phyloP scores from a whole-genome alignment of 805 yeast genomes.

The Torulaspora delbrueckii region DNA sequence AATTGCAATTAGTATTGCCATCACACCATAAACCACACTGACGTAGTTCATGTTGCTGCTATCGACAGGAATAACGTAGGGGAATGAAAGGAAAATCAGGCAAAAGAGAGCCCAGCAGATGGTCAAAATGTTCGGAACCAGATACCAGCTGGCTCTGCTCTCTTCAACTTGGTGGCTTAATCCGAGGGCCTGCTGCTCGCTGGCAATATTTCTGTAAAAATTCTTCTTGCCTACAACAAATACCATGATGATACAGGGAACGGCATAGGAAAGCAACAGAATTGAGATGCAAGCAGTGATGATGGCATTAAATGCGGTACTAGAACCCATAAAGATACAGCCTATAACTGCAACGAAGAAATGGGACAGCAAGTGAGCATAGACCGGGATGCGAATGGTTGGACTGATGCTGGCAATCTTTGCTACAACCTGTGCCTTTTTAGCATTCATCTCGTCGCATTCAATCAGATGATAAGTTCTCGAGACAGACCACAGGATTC shows the following conservation, averaged over 20 bases:
- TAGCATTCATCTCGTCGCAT: slow-evolving; percentile 35
- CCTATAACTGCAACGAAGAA: slow-evolving; percentile 51
- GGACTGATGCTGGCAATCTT: slow-evolving; percentile 37
- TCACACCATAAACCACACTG: slow-evolving; percentile 40
- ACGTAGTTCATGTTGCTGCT: slow-evolving; percentile 53
- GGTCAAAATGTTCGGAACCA: slow-evolving; percentile 37
- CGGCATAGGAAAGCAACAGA: slow-evolving; percentile 51
- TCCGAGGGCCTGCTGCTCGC: not conserved
- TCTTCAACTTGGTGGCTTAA: not conserved
- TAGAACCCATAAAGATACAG: slow-evolving; percentile 59
- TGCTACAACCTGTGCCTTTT: not conserved
- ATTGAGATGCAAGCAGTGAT: slow-evolving; percentile 58
- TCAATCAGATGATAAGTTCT: slow-evolving; percentile 58
- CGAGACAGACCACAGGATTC: slow-evolving; percentile 64
- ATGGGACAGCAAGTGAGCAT: slow-evolving; percentile 54
- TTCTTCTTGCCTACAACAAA: slow-evolving; percentile 42
- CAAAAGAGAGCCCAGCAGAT: slow-evolving; percentile 48
- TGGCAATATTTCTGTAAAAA: slow-evolving; percentile 6
- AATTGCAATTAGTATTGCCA: slow-evolving; percentile 7
- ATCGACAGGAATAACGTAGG: slow-evolving; percentile 49
- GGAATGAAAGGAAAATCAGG: slow-evolving; percentile 47
- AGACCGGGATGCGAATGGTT: slow-evolving; percentile 49
- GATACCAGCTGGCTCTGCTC: slow-evolving; percentile 2
- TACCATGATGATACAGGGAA: slow-evolving; percentile 49
- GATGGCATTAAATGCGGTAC: slow-evolving; percentile 63